These are phyloP conservation scores for Crithidia fasciculata DNA, from an alignment of 208 protist genomes.

Conservation along the genomic window DNA sequence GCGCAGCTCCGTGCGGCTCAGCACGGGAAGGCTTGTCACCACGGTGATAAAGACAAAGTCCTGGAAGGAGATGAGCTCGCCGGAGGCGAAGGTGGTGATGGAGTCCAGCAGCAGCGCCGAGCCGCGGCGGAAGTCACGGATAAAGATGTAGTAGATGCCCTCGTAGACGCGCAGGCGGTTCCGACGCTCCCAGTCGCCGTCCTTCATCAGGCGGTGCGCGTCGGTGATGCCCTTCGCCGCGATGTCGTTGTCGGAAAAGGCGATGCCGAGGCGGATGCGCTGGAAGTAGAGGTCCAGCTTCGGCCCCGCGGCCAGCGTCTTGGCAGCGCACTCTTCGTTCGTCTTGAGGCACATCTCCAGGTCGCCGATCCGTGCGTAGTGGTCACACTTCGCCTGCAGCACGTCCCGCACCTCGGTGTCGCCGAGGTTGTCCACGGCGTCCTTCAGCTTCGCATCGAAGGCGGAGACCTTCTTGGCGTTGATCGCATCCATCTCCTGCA, in stretches of 20 bases:
- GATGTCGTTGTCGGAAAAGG: conserved; percentile 94
- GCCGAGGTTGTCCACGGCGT: conserved; percentile 96
- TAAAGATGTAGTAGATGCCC: conserved; percentile 94
- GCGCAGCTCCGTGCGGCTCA: conserved; percentile 91
- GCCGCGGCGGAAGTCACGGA: conserved; percentile 95
- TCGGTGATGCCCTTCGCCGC: conserved; percentile 92
- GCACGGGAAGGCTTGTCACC: conserved; percentile 86
- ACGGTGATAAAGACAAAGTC: conserved; percentile 96
- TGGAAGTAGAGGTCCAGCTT: conserved; percentile 97
- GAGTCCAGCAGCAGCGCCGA: conserved; percentile 95
- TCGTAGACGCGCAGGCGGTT: conserved; percentile 99
- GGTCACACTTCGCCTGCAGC: conserved; percentile 92
- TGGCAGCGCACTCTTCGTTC: conserved; percentile 93
- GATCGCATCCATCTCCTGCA: conserved; percentile 73
- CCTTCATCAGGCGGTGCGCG: conserved; percentile 95
- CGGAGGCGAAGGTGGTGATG: conserved; percentile 97
- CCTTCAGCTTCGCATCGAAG: conserved; percentile 90
- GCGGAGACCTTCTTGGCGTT: conserved; percentile 82
- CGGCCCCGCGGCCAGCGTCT: conserved; percentile 94
- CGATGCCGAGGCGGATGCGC: conserved; percentile 96
- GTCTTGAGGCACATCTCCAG: conserved; percentile 91
- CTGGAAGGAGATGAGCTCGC: conserved; percentile 94
- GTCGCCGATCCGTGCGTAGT: conserved; percentile 96
- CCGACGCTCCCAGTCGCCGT: conserved; percentile 98
- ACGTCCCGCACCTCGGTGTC: conserved; percentile 97